Percentiles rank a stretch among this genome's conserved stretches.
Conservation (phyloP, 2,329 filamentous ascomycete species). For the Coniochaeta hoffmannii region DNA sequence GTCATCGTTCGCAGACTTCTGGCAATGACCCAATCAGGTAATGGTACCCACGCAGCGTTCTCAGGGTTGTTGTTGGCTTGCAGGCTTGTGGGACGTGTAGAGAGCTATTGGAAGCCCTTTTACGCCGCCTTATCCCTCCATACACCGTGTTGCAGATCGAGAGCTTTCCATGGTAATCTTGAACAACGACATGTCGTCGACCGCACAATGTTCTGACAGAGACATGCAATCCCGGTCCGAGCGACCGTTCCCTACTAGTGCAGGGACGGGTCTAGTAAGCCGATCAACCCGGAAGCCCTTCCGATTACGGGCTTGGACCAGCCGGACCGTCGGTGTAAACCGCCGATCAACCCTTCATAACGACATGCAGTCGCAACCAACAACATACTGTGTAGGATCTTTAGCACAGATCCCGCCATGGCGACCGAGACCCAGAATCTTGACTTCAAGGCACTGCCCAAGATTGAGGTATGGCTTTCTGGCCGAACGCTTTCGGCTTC, state of each 20-base stretch:
- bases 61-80: neutral
- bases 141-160: too few species aligned
- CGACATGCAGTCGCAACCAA: neutral
- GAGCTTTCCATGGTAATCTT: too few species aligned
- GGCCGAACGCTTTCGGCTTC: neutral
- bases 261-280: too few species aligned
- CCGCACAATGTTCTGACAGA: too few species aligned
- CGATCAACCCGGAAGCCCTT: neutral
- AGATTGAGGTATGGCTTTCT: conserved; percentile 41
- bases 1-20: too few species aligned
- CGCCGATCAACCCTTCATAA: too few species aligned
- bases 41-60: too few species aligned
- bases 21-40: too few species aligned
- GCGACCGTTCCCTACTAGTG: neutral
- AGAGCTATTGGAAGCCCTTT: too few species aligned
- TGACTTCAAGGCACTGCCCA: conserved; percentile 43
- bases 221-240: neutral
- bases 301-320: neutral
- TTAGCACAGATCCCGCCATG: neutral
- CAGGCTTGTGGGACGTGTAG: too few species aligned
- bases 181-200: too few species aligned
- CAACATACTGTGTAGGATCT: neutral
- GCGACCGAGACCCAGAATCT: conserved; percentile 12
- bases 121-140: too few species aligned
- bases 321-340: neutral